These are phyloP conservation scores for Malassezia restricta DNA, from an alignment of 1,284 basidiomycete species.

Conservation along the genomic window DNA sequence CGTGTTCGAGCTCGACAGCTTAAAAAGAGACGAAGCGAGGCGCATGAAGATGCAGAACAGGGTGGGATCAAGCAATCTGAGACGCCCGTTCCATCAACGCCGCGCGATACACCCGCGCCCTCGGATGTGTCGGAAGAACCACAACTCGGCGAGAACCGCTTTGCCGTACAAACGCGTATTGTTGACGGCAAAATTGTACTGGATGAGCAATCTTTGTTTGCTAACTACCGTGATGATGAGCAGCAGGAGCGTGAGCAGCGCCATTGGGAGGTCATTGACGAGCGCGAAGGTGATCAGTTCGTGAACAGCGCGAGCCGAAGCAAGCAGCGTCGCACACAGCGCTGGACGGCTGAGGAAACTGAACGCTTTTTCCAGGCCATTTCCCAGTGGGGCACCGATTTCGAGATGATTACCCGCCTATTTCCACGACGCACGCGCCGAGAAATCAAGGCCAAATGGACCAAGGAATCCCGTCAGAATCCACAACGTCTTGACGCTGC, in stretches of 20 bases:
- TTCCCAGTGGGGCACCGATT: slow-evolving; percentile 77
- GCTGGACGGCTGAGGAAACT: slow-evolving; percentile 74
- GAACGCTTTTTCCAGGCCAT: slow-evolving; percentile 72
- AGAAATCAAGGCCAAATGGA: slow-evolving; percentile 82
- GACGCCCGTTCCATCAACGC: slow-evolving; percentile 3
- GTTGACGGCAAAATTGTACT: slow-evolving; percentile 47
- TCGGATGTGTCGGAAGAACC: slow-evolving; percentile 17
- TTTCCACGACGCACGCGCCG: slow-evolving; percentile 73
- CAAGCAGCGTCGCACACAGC: slow-evolving; percentile 55
- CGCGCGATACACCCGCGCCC: slow-evolving; percentile 5
- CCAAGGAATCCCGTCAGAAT: slow-evolving; percentile 69
- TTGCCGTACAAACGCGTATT: slow-evolving; percentile 44
- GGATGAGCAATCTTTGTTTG: slow-evolving; percentile 44
- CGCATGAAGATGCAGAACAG: slow-evolving; percentile 11
- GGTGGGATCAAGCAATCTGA: slow-evolving; percentile 6
- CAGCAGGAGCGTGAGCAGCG: slow-evolving; percentile 50
- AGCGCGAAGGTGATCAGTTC: slow-evolving; percentile 58
- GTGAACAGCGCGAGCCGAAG: slow-evolving; percentile 71
- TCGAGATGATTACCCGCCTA: slow-evolving; percentile 73
- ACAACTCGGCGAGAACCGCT: slow-evolving; percentile 34
- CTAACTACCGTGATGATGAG: slow-evolving; percentile 36
- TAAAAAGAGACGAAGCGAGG: slow-evolving; percentile 23
- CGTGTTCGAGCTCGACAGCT: slow-evolving; percentile 26
- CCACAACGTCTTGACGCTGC: slow-evolving; percentile 45
- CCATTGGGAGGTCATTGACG: slow-evolving; percentile 67